These are phyloP conservation scores for Chytridiales sp. DNA, from an alignment of 371 early-diverging fungal species.

Conservation along the genomic window DNA sequence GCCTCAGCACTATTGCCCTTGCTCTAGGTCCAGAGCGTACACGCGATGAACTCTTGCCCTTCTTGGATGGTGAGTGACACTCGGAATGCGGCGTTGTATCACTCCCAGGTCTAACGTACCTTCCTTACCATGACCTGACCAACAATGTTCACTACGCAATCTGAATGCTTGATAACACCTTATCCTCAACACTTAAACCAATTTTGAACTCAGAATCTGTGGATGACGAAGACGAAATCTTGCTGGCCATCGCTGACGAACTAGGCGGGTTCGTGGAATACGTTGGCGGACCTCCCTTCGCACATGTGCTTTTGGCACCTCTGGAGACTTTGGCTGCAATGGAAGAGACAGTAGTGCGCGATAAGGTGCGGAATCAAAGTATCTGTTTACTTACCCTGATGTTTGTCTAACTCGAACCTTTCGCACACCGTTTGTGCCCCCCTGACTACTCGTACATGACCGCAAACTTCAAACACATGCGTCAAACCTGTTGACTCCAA, in stretches of 20 bases:
- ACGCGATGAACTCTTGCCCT: constrained; percentile 93
- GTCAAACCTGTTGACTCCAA: not conserved
- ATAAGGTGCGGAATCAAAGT: constrained; percentile 68
- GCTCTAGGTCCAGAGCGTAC: constrained; percentile 95
- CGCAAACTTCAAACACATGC: not conserved
- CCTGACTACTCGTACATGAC: not conserved
- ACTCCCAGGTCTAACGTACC: not conserved
- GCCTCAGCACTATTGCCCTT: constrained; percentile 86
- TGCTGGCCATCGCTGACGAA: constrained; percentile 90
- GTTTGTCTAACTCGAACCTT: not conserved
- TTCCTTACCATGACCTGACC: constrained; percentile 11
- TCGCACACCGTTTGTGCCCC: not conserved
- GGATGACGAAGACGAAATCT: constrained; percentile 96
- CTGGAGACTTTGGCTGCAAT: constrained; percentile 94
- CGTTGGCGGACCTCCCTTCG: constrained; percentile 86
- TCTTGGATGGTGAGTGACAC: constrained; percentile 80
- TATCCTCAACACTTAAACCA: not conserved
- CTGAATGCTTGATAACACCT: not conserved
- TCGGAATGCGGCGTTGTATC: too few species aligned
- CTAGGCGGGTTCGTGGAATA: constrained; percentile 87
- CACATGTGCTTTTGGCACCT: constrained; percentile 82
- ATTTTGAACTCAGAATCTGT: constrained; percentile 85
- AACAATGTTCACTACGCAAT: not conserved
- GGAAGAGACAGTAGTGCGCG: constrained; percentile 95
- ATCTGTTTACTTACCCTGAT: not conserved